A percentile compares a stretch with the other conserved stretches of the same genome.
These are phyloP conservation scores for Hortaea sp. DNA, from an alignment of 2,329 filamentous ascomycete species.

Conservation along the genomic window DNA sequence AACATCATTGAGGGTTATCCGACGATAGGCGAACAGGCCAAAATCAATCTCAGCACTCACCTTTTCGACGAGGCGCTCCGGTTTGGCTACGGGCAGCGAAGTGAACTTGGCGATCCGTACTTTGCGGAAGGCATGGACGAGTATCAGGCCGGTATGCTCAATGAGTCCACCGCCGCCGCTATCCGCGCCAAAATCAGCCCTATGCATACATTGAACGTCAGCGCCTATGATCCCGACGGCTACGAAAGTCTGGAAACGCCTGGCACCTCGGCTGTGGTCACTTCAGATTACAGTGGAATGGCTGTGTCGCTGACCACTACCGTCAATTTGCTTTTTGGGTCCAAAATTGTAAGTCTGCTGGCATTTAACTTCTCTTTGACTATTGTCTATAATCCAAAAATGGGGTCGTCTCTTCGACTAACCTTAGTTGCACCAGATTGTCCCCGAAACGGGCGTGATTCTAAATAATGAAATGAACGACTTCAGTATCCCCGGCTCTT, in stretches of 20 bases:
- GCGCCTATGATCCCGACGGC: slow-evolving; percentile 60
- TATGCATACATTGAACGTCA: slow-evolving; percentile 57
- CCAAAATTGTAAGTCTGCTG: slow-evolving; percentile 41
- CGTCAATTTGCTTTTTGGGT: slow-evolving; percentile 78
- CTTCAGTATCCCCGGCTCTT: slow-evolving; percentile 70
- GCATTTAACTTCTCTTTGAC: too few relatives aligned
- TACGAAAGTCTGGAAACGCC: slow-evolving; percentile 59
- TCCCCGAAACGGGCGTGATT: slow-evolving; percentile 73
- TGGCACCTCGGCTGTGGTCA: slow-evolving; percentile 64
- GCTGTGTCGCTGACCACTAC: slow-evolving; percentile 78
- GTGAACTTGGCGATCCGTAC: slow-evolving; percentile 71
- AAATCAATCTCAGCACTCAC: slow-evolving; percentile 62
- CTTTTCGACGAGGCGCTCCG: slow-evolving; percentile 79
- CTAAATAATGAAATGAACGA: slow-evolving; percentile 56
- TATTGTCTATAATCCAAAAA: slow-evolving; percentile 72
- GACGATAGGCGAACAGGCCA: slow-evolving; percentile 47
- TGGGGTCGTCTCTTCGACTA: slow-evolving; percentile 66
- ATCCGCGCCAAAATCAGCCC: slow-evolving; percentile 64
- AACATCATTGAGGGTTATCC: slow-evolving; percentile 76
- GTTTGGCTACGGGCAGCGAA: slow-evolving; percentile 70
- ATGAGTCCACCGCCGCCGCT: slow-evolving; percentile 45
- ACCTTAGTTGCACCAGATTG: slow-evolving; percentile 45
- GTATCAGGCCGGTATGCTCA: slow-evolving; percentile 61
- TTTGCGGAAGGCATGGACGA: slow-evolving; percentile 55
- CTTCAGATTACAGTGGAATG: slow-evolving; percentile 63